Percentiles rank a stretch among this genome's conserved stretches.
phyloP scores from a whole-genome alignment of 768 basidiomycete genomes.

The Chalciporus sphaerocephalus region DNA sequence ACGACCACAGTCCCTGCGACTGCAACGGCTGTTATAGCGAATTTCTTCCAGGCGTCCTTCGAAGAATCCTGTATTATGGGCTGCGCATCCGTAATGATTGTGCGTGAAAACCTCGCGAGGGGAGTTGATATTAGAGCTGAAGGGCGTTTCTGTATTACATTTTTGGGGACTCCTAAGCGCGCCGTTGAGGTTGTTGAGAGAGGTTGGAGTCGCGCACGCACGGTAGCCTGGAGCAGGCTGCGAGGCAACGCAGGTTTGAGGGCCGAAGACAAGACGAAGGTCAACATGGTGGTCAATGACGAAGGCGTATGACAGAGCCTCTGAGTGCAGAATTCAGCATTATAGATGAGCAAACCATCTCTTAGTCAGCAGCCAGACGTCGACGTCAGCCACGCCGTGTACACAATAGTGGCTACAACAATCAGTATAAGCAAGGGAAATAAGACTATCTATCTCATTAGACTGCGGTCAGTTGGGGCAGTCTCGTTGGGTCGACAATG shows the following conservation, averaged over 20 bases:
- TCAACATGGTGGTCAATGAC: slow-evolving; percentile 16
- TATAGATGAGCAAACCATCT: background rate
- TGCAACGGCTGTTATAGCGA: slow-evolving; percentile 55
- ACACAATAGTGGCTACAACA: background rate
- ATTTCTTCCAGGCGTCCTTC: slow-evolving; percentile 45
- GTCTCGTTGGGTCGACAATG: slow-evolving; percentile 55
- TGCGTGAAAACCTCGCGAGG: slow-evolving; percentile 36
- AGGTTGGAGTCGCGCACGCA: slow-evolving; percentile 15
- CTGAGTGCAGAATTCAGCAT: background rate
- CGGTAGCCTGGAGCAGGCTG: slow-evolving; percentile 18
- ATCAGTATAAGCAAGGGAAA: background rate
- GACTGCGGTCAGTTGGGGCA: slow-evolving; percentile 3
- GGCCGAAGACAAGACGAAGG: slow-evolving; percentile 5
- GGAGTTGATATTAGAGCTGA: slow-evolving; percentile 17
- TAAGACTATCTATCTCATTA: slow-evolving; percentile 1
- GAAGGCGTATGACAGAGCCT: background rate
- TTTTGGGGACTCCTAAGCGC: slow-evolving; percentile 15
- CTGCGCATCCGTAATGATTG: slow-evolving; percentile 45
- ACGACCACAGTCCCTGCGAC: slow-evolving; percentile 68
- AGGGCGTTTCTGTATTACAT: slow-evolving; percentile 29
- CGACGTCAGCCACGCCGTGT: slow-evolving; percentile 12
- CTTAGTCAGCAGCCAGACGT: slow-evolving; percentile 1
- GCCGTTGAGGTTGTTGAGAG: slow-evolving; percentile 21
- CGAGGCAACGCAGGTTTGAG: slow-evolving; percentile 19
- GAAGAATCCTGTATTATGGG: slow-evolving; percentile 35